phyloP scores from a whole-genome alignment of 768 basidiomycete genomes.

The Russula olivacea region DNA sequence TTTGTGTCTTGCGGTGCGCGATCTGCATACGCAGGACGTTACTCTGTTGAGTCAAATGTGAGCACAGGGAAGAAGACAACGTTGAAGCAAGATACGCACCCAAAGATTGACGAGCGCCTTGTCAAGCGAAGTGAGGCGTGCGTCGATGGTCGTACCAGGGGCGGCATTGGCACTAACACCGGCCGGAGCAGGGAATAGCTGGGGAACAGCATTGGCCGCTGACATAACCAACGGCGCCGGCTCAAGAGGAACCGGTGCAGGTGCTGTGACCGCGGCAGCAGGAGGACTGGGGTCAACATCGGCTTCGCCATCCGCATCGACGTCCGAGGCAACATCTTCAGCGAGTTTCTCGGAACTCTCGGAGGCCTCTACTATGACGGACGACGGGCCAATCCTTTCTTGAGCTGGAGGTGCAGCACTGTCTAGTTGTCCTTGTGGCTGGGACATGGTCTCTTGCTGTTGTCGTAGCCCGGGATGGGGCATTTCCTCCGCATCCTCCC shows the following conservation, averaged over 20 bases:
- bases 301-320: constrained; percentile 19
- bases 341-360: constrained; percentile 14
- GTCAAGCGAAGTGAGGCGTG: constrained; percentile 21
- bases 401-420: background rate
- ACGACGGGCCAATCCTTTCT: constrained; percentile 1
- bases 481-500: constrained; percentile 1
- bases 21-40: constrained; percentile 26
- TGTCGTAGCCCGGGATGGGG: background rate
- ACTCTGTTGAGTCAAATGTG: constrained; percentile 2
- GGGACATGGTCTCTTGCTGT: background rate
- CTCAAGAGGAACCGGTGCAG: background rate
- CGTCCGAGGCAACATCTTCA: constrained; percentile 19
- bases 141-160: constrained; percentile 6
- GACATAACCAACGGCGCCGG: background rate
- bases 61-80: background rate
- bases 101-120: constrained; percentile 26
- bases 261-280: background rate
- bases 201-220: background rate
- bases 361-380: constrained; percentile 16
- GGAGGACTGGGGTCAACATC: constrained; percentile 7
- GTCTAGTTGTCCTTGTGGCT: background rate
- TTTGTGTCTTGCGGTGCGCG: constrained; percentile 26
- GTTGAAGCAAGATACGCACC: constrained; percentile 6
- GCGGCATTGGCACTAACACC: background rate
- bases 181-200: background rate